Conservation (phyloP, 2,329 filamentous ascomycete genomes). For the Colletotrichum abscissum region DNA sequence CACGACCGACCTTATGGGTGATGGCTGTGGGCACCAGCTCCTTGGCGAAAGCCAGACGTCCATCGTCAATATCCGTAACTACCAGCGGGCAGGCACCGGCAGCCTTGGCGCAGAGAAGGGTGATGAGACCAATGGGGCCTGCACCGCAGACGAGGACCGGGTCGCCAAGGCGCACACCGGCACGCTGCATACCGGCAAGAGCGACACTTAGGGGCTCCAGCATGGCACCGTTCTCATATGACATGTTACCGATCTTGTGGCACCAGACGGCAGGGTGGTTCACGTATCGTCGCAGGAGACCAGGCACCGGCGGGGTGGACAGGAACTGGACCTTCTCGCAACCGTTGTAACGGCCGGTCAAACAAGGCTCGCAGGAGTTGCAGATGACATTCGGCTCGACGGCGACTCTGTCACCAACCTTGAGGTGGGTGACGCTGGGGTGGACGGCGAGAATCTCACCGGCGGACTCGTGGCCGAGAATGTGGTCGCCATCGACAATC, state of each 20-base stretch:
- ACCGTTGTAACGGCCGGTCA: constrained; percentile 94
- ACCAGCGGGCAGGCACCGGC: constrained; percentile 92
- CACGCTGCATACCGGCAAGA: constrained; percentile 87
- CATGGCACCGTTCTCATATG: constrained; percentile 89
- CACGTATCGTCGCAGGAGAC: constrained; percentile 90
- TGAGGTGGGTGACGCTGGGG: constrained; percentile 80
- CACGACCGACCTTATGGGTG: constrained; percentile 81
- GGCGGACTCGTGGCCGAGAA: constrained; percentile 93
- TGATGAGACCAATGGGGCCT: constrained; percentile 92
- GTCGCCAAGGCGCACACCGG: constrained; percentile 84
- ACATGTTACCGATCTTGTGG: constrained; percentile 94
- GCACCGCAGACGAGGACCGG: constrained; percentile 91
- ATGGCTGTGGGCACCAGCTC: constrained; percentile 81
- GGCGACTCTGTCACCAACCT: constrained; percentile 90
- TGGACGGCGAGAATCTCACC: constrained; percentile 86
- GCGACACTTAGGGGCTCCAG: constrained; percentile 92
- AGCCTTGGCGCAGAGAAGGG: constrained; percentile 83
- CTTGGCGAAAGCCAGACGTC: constrained; percentile 85
- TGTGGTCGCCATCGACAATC: constrained; percentile 89
- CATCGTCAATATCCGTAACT: constrained; percentile 94
- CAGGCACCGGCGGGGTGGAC: constrained; percentile 89
- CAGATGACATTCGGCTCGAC: constrained; percentile 96
- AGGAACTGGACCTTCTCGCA: constrained; percentile 89
- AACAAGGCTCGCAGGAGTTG: constrained; percentile 88
- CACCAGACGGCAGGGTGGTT: constrained; percentile 96